A percentile compares a stretch with the other conserved stretches of the same genome.
Evolutionary conservation across 2,329 filamentous ascomycete species (phyloP).

Genomic region (Cladobotryum protrusum): DNA sequence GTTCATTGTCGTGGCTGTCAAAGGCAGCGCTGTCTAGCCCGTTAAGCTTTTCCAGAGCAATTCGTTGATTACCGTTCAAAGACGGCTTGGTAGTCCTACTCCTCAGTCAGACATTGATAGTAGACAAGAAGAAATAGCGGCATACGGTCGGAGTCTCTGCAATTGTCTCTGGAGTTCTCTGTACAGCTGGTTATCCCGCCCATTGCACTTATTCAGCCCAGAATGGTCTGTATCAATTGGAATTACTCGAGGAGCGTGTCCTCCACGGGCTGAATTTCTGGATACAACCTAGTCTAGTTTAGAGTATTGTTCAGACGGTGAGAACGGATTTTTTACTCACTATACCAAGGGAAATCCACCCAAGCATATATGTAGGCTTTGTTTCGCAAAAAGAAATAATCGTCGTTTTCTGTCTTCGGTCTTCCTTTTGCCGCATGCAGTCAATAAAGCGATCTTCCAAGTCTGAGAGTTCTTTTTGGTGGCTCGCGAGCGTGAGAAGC

Average conservation of each 20-base stretch:
- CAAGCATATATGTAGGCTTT: slow-evolving; percentile 14
- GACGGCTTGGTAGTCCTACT: background rate
- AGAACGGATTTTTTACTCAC: slow-evolving; percentile 3
- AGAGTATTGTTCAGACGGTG: background rate
- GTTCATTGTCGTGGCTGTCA: background rate
- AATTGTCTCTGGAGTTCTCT: background rate
- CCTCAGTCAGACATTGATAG: background rate
- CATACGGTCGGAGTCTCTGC: background rate
- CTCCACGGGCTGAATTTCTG: slow-evolving; percentile 8
- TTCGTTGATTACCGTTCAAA: background rate
- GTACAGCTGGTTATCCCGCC: slow-evolving; percentile 8
- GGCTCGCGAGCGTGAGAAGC: slow-evolving; percentile 7
- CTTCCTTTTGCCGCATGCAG: background rate
- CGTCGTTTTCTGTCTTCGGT: background rate
- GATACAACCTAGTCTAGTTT: slow-evolving; percentile 6
- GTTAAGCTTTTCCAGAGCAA: background rate
- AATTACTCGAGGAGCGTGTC: background rate
- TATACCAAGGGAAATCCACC: slow-evolving; percentile 11
- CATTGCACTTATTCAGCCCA: slow-evolving; percentile 15
- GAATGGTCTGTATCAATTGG: slow-evolving; percentile 13
- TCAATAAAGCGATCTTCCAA: background rate
- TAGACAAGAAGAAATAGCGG: background rate
- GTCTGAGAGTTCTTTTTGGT: slow-evolving; percentile 5
- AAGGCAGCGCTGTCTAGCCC: background rate
- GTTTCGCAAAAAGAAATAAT: slow-evolving; percentile 16